Evolutionary conservation across 768 basidiomycete genomes (phyloP).

Genomic region (Rhodotorula kratochvilovae): DNA sequence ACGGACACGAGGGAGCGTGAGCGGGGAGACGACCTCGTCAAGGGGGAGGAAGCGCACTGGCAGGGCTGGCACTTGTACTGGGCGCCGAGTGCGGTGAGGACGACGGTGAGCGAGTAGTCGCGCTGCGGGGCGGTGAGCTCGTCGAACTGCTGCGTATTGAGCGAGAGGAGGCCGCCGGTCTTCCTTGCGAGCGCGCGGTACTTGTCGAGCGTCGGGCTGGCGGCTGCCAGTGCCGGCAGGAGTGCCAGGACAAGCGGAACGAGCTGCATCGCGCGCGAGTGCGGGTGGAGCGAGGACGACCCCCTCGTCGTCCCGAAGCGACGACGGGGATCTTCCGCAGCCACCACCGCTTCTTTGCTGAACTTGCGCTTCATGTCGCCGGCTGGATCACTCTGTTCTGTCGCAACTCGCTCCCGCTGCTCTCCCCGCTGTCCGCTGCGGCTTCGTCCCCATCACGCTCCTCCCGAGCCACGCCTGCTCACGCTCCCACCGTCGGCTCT

Average conservation of each 20-base stretch:
- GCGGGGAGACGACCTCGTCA: neutral
- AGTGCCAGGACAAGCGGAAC: neutral
- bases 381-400: too few relatives aligned
- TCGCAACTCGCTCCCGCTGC: too few relatives aligned
- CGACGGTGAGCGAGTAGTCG: constrained; percentile 79
- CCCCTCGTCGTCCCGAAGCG: too few relatives aligned
- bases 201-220: constrained; percentile 49
- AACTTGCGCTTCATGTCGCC: too few relatives aligned
- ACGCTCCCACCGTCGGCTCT: too few relatives aligned
- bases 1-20: neutral
- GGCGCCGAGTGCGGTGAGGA: constrained; percentile 79
- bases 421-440: too few relatives aligned
- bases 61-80: constrained; percentile 85
- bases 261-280: neutral
- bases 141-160: constrained; percentile 71
- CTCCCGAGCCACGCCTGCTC: too few relatives aligned
- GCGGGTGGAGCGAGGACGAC: neutral
- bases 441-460: too few relatives aligned
- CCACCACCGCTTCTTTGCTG: too few relatives aligned
- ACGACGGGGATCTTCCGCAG: too few relatives aligned
- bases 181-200: constrained; percentile 65
- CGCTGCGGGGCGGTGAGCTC: constrained; percentile 65
- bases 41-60: constrained; percentile 54
- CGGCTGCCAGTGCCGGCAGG: constrained; percentile 6
- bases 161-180: constrained; percentile 73